Evolutionary conservation across 306 rosid genomes (phyloP), one percentile per base, ranked within the genome.

Genomic region (Citrullus colocynthis): DNA sequence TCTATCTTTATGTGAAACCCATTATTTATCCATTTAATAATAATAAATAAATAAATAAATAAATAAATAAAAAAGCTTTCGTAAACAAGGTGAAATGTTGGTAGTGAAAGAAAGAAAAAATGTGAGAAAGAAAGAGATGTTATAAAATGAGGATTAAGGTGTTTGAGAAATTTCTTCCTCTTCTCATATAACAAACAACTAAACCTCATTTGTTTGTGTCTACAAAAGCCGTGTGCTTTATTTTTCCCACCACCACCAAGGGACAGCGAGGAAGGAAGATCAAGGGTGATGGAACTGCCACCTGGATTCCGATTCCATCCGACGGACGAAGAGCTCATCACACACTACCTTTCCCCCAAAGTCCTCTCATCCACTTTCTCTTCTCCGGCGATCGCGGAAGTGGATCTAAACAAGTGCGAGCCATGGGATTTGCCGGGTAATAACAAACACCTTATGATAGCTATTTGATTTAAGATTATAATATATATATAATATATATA

Each of bases 401-500:
- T 78, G 30, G 98, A 93, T 85, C 80, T 93, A 65, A 93, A 93
- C 86, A 91, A 85, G 87, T 86, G 90, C 55, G 98, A 93, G 75
- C 98, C 98, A 16, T 93, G 98, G 98, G 98, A 91, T 74, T 93
- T 93, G 86, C 98, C 98, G 78, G 63, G 98, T 91, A 14, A 24
- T 24, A 24, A 24, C 28, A 24, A 24, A 24, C 28, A 1, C 28
- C 28, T 0, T 24, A 24, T 7, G 2, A 2, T 44, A 10, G 1
- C 1, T 24, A 24, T 24, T 24, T 24, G 28, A 24, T 24, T 24
- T 24, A 24, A 24, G 28, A 24, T 24, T 24, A 24, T 24, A 24
- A 24, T 24, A 24, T 24, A 24, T 24, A 24, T 24, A n/a, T n/a
- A n/a, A n/a, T n/a, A n/a, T n/a, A n/a, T n/a, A n/a, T n/a, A n/a